Evolutionary conservation across 176 grass and related monocot species (phyloP), one percentile per base, ranked within the genome.

Genomic region (Oryza glaberrima): DNA sequence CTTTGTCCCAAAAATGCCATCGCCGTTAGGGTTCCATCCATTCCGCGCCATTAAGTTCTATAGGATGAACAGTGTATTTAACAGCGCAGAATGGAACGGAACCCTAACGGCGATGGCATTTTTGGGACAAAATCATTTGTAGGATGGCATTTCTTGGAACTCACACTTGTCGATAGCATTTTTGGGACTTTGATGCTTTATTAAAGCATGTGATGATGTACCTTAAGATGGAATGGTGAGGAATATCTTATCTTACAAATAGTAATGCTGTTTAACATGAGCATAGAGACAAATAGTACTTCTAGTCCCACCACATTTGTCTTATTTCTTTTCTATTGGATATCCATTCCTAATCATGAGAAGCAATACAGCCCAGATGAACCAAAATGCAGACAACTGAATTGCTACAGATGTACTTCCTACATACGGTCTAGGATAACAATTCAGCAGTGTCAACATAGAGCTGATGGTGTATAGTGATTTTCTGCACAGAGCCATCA

Each of bases 311-410:
- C 67, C 34, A 67, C 19, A 56, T 84, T 74, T n/a, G 9, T 12
- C 67, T 58, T 45, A 6, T 12, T 0, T 46, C 52, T 75, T 69
- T 67, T n/a, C 14, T 44, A 63, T 20, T 80, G 54, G 41, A 54
- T 51, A 68, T 47, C 40, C 30, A 79, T 67, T 73, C 36, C 26
- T 70, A 70, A n/a, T 51, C 48, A 61, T 70, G 19, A 56, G 7
- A 68, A 41, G 20, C 49, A 85, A 64, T 63, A 75, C 23, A 61
- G 38, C 63, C 28, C 54, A 83, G 28, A 16, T 11, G 14, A 84
- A 89, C 48, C 64, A 52, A 82, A 84, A 51, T 69, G 78, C 46
- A 61, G 38, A 76, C 25, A 80, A 14, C 32, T 61, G n/a, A 11
- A 41, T 70, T 68, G 52, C 81, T 44, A 73, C 40, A 74, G 23